A percentile compares a stretch with the other conserved stretches of the same genome.
phyloP scores from a whole-genome alignment of 257 asterid genomes.

The Jaltomata sinuosa region DNA sequence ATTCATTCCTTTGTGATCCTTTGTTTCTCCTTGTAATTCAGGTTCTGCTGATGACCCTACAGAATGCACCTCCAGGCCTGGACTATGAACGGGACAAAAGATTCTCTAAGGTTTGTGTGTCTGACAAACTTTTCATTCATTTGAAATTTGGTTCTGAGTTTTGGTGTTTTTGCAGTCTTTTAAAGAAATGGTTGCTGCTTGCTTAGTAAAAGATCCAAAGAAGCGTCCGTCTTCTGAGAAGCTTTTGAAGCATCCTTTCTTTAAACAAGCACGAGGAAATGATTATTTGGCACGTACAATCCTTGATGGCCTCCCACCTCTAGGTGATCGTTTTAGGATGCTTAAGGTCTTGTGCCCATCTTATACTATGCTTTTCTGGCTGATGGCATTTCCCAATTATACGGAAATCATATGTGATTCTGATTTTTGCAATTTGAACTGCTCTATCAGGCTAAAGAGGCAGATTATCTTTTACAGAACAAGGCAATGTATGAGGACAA shows the following conservation, averaged over 20 bases:
- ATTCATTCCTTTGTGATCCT: background rate
- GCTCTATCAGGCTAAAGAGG: slow-evolving; percentile 80
- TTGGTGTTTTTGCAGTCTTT: slow-evolving; percentile 55
- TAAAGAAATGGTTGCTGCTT: slow-evolving; percentile 91
- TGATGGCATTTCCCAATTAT: background rate
- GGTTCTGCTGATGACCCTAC: slow-evolving; percentile 98
- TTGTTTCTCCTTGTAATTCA: slow-evolving; percentile 28
- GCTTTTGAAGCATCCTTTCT: slow-evolving; percentile 94
- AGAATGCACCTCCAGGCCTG: slow-evolving; percentile 98
- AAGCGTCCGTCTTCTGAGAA: slow-evolving; percentile 94
- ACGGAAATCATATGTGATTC: background rate
- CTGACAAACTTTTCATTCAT: slow-evolving; percentile 9
- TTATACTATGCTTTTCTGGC: slow-evolving; percentile 5
- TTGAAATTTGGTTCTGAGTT: slow-evolving; percentile 21
- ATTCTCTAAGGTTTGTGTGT: slow-evolving; percentile 77
- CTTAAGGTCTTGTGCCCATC: slow-evolving; percentile 81
- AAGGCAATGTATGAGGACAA: slow-evolving; percentile 72
- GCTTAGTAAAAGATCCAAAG: slow-evolving; percentile 99
- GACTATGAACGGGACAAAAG: slow-evolving; percentile 96
- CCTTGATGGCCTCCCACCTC: slow-evolving; percentile 68
- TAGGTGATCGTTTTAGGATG: slow-evolving; percentile 95
- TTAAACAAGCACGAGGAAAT: slow-evolving; percentile 57
- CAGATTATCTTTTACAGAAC: slow-evolving; percentile 74
- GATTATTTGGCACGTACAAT: slow-evolving; percentile 68
- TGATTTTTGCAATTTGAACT: slow-evolving; percentile 6